Base-by-base conservation (phyloP, 805 yeast species). In the Blastobotrys muscicola region DNA sequence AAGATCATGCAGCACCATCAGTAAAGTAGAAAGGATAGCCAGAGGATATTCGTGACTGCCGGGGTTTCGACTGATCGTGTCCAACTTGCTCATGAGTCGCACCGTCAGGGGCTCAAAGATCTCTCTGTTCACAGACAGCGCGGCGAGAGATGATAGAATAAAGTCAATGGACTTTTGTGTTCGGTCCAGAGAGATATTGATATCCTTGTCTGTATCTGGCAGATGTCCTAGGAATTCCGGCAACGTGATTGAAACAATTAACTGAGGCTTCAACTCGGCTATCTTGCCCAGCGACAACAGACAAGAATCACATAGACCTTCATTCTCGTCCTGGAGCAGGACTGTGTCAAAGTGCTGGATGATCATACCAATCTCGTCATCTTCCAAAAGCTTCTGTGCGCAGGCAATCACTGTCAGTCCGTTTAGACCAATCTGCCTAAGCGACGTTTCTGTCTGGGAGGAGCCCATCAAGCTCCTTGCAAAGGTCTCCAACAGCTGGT, bases 391-490 rank as follows among this genome's bases (percentile, higher is more conserved):
- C 1, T 62, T 15, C 4, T 41, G 39, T 13, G 16, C 29, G 11
- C 11, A 9, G 37, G 30, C 33, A 36, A 85, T 55, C 41, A 76
- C 75, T 0, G 78, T 69, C 41, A 86, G 68, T 37, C 82, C 84
- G 43, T 75, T 75, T 26, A 83, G 66, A 1, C 92, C 75, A 34
- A 81, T 64, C 23, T 82, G 70, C 53, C 86, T 71, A 45, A 86
- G 67, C 1, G 87, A 75, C 8, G 78, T 79, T 53, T 85, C 95
- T 29, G 75, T 64, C 30, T 70, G 71, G 0, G 94, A 77, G 0
- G 84, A 71, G 0, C 82, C 72, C 57, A 81, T 74, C 39, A 89
- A 67, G 4, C 85, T 71, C 54, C 76, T 80, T n/a, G 87, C 78
- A 50, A 85, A 59, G 36, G 81, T 65, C 43, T 79, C 75, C 29